Evolutionary conservation across 1,284 basidiomycete species (phyloP).

Genomic region (Inonotus hispidus): DNA sequence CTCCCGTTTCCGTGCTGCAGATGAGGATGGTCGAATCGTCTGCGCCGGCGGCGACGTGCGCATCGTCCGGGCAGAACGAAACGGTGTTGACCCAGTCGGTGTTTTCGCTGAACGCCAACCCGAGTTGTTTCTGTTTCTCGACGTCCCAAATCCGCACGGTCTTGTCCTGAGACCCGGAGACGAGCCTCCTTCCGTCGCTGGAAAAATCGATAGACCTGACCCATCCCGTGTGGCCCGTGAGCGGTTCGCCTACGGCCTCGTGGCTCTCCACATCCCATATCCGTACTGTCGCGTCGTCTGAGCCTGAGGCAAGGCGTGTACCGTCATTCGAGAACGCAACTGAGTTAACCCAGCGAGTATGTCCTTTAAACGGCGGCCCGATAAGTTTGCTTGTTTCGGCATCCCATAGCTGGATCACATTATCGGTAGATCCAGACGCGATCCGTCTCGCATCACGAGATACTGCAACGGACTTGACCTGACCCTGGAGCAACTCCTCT

Average conservation of each 20-base stretch:
- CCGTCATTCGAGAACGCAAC: slow-evolving; percentile 82
- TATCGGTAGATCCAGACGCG: slow-evolving; percentile 3
- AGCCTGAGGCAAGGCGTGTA: slow-evolving; percentile 77
- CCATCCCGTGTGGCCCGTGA: slow-evolving; percentile 4
- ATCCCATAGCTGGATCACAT: slow-evolving; percentile 62
- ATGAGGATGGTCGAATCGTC: background rate
- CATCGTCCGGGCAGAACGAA: slow-evolving; percentile 8
- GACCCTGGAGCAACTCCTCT: slow-evolving; percentile 71
- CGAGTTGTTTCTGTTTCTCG: background rate
- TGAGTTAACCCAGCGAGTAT: slow-evolving; percentile 89
- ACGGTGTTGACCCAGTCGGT: slow-evolving; percentile 5
- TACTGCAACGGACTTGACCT: slow-evolving; percentile 55
- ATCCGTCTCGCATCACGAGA: background rate
- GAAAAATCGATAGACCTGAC: slow-evolving; percentile 12
- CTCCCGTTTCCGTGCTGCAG: slow-evolving; percentile 3
- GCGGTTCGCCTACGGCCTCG: background rate
- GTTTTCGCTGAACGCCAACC: background rate
- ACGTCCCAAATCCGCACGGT: slow-evolving; percentile 14
- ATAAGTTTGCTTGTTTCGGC: slow-evolving; percentile 81
- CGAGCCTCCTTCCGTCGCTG: background rate
- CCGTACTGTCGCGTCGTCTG: slow-evolving; percentile 87
- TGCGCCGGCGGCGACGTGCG: slow-evolving; percentile 4
- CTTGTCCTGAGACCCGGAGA: slow-evolving; percentile 15
- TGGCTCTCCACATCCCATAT: slow-evolving; percentile 60
- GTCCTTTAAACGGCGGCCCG: slow-evolving; percentile 71